These are phyloP conservation scores for Beauveria sp. DNA, from an alignment of 2,329 filamentous ascomycete species.

Conservation along the genomic window DNA sequence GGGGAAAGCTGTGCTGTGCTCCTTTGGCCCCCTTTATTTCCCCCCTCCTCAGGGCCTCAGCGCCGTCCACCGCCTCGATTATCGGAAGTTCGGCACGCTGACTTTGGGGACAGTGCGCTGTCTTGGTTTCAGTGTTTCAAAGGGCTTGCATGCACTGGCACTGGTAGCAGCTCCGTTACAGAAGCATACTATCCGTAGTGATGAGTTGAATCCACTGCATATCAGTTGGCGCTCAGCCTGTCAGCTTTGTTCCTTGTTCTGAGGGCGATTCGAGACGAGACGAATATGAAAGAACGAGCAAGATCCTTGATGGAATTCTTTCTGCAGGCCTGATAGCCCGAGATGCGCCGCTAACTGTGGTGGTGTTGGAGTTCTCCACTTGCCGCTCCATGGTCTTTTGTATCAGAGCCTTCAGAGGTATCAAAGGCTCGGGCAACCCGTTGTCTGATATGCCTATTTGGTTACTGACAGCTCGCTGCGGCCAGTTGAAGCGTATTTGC, in stretches of 20 bases:
- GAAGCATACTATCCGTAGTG: background rate
- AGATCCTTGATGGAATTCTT: background rate
- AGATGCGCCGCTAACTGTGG: background rate
- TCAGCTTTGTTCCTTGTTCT: background rate
- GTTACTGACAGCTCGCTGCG: background rate
- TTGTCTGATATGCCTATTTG: background rate
- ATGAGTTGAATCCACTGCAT: background rate
- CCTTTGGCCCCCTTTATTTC: background rate
- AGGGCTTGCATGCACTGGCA: background rate
- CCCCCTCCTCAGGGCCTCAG: too few species aligned
- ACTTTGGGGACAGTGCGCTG: background rate
- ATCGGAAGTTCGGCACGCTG: slow-evolving; percentile 1
- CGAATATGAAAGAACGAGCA: background rate
- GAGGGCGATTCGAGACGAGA: background rate
- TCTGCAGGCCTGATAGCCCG: background rate
- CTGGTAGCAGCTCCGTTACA: background rate
- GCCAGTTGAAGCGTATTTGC: background rate
- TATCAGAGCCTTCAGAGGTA: background rate
- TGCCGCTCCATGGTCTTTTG: background rate
- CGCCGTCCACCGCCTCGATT: slow-evolving; percentile 1
- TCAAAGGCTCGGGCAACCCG: background rate
- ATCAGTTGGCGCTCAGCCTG: background rate
- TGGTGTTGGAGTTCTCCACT: background rate
- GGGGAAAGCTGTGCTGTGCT: background rate
- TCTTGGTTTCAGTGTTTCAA: background rate